Base-by-base conservation (phyloP, 1,139 yeast species). In the Candida tetrigidarum region DNA sequence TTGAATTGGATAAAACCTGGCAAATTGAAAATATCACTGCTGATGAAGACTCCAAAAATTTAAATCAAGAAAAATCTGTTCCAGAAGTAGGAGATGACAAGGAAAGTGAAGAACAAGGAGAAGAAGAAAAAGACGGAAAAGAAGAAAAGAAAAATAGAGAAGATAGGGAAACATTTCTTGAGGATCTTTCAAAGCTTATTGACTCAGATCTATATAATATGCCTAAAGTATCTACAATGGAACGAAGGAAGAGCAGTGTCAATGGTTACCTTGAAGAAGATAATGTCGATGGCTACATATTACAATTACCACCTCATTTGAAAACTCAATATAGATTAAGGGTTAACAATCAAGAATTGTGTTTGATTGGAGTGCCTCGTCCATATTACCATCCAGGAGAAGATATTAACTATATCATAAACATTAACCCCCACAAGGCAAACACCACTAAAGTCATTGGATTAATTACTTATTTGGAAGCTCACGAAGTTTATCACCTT, bases 331-430 rank as follows among this genome's bases (percentile, higher is more conserved):
- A 64, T 53, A 71, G 70, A 48, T 61, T 74, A 30, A 50, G 69
- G 25, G 71, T 71, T 19, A 71, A 72, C 48, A 59, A 60, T 42
- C 54, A 57, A 29, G 59, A 62, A 19, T 54, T 74, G 23, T 74
- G 80, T 50, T 50, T 57, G n/a, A 58, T 73, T 11, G 56, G 59
- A 9, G 45, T 67, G n/a, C 59, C 74, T 2, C 74, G 76, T 50
- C 71, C 78, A 1, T 72, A 72, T 48, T 80, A 70, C 52, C 76
- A 74, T 43, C 52, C 74, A 9, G 80, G 83, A 1, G 84, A 80
- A 30, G 78, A 76, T 45, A 63, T 80, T 8, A 68, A 68, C 46
- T 63, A 77, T 37, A 57, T 63, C 0, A 55, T 78, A 8, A 62
- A 67, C 39, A 50, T 60, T 18, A 56, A 52, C 40, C 62, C 63